Evolutionary conservation across 2,329 filamentous ascomycete genomes (phyloP), one percentile per base, ranked within the genome.

Genomic region (Blumeria graminis): DNA sequence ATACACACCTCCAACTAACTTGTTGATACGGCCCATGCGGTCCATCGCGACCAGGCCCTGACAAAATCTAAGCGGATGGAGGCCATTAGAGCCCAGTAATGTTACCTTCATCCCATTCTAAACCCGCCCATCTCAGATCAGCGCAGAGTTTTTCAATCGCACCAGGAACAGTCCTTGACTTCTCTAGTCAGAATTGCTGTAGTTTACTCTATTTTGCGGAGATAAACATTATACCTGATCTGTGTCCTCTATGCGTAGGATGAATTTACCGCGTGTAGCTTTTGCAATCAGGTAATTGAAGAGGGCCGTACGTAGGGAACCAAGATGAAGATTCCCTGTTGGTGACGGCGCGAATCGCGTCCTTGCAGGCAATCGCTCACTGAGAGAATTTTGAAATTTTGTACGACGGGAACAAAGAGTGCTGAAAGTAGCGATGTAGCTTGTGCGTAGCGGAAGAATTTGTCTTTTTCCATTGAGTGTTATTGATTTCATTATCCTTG

Each of bases 301-400:
- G n/a, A 98, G 70, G 0, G 93, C 93, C 0, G 92, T 98, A 58
- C 92, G 76, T 38, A 98, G 69, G 0, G 89, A 94, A 3, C 92
- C 92, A 11, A 98, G 74, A 69, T 98, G 92, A 28, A 98, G 75
- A 64, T 90, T 89, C 1, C 92, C 92, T 0, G 92, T 98, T 0
- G 92, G 92, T 1, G 92, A 96, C 0, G 92, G 92, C 0, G 93
- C 92, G 69, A 98, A 98, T 51, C 92, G 82, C 16, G 92, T 86
- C 67, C 86, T 75, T 58, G 79, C 79, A 50, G 84, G 83, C 6
- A 66, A 69, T 33, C 71, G 69, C 33, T 79, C 39, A 50, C 59
- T 76, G 6, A 43, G 57, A 28, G 14, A 56, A 51, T 57, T 33
- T 11, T 13, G 51, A 55, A 13, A 48, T 53, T 34, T 35, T 38